A percentile compares a stretch with the other conserved stretches of the same genome.
Evolutionary conservation across 2,329 filamentous ascomycete species (phyloP).

Genomic region (Nemania serpens): DNA sequence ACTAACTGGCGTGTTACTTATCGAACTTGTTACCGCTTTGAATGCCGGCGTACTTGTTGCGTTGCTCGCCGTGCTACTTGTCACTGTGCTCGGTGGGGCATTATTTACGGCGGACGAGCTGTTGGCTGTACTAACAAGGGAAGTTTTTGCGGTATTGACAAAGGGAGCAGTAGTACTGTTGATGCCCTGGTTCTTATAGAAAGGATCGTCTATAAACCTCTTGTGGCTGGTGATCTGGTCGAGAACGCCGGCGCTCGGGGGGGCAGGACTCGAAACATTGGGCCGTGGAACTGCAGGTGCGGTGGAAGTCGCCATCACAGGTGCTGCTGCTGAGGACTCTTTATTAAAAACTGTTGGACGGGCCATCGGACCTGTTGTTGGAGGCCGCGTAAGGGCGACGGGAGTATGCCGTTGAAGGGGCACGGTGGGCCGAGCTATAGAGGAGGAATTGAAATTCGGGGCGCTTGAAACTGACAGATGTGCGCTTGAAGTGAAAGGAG

Average conservation of each 20-base stretch:
- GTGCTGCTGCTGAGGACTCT: slow-evolving; percentile 16
- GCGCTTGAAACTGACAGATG: neutral
- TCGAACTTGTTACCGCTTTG: neutral
- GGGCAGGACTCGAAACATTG: slow-evolving; percentile 32
- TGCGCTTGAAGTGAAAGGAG: slow-evolving; percentile 1
- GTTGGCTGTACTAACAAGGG: neutral
- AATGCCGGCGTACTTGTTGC: neutral
- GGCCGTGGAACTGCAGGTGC: slow-evolving; percentile 21
- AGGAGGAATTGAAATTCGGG: slow-evolving; percentile 21
- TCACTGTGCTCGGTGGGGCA: neutral
- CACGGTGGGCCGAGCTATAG: slow-evolving; percentile 30
- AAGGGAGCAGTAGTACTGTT: neutral
- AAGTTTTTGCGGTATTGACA: neutral
- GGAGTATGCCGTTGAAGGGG: slow-evolving; percentile 36
- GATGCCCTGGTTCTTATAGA: slow-evolving; percentile 13
- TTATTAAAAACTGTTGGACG: slow-evolving; percentile 32
- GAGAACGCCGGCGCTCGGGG: slow-evolving; percentile 37
- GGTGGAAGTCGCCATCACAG: slow-evolving; percentile 8
- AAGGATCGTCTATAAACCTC: slow-evolving; percentile 27
- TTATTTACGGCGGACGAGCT: neutral
- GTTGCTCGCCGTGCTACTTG: slow-evolving; percentile 1
- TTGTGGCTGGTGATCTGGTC: slow-evolving; percentile 38
- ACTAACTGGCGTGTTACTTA: slow-evolving; percentile 3
- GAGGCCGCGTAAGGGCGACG: slow-evolving; percentile 33
- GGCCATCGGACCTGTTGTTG: slow-evolving; percentile 30